Conservation (phyloP, 139 green algal genomes). For the Gonium pectorale region DNA sequence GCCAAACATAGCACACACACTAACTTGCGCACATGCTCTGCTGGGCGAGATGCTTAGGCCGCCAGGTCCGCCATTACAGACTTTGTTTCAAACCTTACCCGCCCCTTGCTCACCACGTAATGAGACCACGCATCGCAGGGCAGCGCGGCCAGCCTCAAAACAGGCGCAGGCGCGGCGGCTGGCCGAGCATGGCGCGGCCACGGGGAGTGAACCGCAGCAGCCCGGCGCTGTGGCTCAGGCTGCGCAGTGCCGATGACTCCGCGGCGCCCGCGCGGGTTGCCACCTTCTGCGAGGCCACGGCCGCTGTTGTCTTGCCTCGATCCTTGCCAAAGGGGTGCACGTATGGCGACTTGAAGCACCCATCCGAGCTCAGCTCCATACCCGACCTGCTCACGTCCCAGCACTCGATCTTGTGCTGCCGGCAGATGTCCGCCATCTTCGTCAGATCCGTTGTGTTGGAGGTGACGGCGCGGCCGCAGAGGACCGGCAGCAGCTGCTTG, state of each 20-base stretch:
- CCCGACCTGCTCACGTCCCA: background rate
- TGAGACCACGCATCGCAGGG: no score
- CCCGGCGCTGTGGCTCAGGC: background rate
- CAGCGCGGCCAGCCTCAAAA: background rate
- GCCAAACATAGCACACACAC: no score
- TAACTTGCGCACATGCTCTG: no score
- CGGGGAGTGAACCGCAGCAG: background rate
- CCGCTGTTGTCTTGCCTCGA: background rate
- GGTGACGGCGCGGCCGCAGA: background rate
- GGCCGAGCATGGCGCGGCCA: background rate
- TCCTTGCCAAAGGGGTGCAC: background rate
- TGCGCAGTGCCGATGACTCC: background rate
- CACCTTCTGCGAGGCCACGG: background rate
- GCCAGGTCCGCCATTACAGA: no score
- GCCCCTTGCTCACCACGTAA: no score
- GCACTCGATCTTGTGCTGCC: background rate
- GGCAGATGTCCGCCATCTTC: background rate
- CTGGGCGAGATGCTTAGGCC: no score
- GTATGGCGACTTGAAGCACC: background rate
- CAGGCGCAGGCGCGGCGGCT: background rate
- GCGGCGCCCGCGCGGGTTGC: no score
- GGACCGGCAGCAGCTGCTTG: slow-evolving; percentile 7
- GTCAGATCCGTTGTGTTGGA: background rate
- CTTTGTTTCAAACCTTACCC: no score
- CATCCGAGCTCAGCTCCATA: background rate